Evolutionary conservation across 202 grass and related monocot genomes (phyloP).

Genomic region (Cymbopogon flexuosus): DNA sequence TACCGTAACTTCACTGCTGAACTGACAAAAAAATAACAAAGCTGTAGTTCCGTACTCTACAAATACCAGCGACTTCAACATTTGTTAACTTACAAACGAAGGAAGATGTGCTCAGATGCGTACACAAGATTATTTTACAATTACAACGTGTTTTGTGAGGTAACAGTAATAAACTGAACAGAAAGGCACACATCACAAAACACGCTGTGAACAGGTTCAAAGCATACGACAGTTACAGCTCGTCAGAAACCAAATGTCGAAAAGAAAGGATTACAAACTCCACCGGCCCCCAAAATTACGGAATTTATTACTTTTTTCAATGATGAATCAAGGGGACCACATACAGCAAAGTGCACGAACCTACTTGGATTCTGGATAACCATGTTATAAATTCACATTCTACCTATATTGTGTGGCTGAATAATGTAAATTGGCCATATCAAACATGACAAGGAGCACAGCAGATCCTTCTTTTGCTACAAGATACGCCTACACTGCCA

Average conservation of each 20-base stretch:
- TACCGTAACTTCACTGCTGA: background rate
- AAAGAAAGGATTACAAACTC: slow-evolving; percentile 28
- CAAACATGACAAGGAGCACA: background rate
- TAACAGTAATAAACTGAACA: background rate
- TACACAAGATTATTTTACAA: background rate
- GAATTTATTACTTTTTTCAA: slow-evolving; percentile 24
- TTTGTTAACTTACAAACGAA: background rate
- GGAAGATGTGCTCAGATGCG: background rate
- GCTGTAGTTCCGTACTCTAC: background rate
- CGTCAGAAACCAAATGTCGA: slow-evolving; percentile 8
- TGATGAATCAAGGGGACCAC: slow-evolving; percentile 20
- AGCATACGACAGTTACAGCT: slow-evolving; percentile 24
- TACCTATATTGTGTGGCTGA: background rate
- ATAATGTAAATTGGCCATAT: background rate
- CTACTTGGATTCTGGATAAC: slow-evolving; percentile 11
- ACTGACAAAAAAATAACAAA: background rate
- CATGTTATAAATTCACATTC: background rate
- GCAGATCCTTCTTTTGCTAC: background rate
- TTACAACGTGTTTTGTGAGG: background rate
- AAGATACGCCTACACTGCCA: background rate
- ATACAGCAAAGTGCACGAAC: slow-evolving; percentile 1
- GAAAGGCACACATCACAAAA: slow-evolving; percentile 5
- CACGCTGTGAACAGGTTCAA: slow-evolving; percentile 28
- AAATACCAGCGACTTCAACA: background rate
- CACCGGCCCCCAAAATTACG: slow-evolving; percentile 21